phyloP scores from a whole-genome alignment of 345 rosid genomes.

The Theobroma cacao region DNA sequence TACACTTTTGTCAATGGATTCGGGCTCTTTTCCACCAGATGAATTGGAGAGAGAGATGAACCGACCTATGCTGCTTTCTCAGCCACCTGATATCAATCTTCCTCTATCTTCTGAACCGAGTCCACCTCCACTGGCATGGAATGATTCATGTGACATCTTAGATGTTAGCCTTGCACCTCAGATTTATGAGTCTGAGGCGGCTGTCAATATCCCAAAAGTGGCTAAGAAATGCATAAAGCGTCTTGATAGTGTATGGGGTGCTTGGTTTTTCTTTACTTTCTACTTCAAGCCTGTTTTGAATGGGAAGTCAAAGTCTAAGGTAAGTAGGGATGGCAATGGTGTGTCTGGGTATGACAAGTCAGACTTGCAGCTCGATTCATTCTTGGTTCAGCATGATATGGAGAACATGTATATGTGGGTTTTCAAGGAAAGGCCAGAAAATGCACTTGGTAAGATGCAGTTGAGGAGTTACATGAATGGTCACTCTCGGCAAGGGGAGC shows the following conservation, averaged over 20 bases:
- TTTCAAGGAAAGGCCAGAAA: slow-evolving; percentile 94
- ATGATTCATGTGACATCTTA: slow-evolving; percentile 68
- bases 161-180: slow-evolving; percentile 85
- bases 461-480: slow-evolving; percentile 97
- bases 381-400: slow-evolving; percentile 97
- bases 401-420: slow-evolving; percentile 99
- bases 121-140: slow-evolving; percentile 70
- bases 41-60: slow-evolving; percentile 90
- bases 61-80: slow-evolving; percentile 65
- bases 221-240: slow-evolving; percentile 48
- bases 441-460: slow-evolving; percentile 99
- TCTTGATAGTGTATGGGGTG: slow-evolving; percentile 91
- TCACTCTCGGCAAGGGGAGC: slow-evolving; percentile 96
- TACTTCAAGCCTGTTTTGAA: slow-evolving; percentile 86
- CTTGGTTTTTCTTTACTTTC: slow-evolving; percentile 97
- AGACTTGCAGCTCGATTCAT: slow-evolving; percentile 80
- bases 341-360: slow-evolving; percentile 82
- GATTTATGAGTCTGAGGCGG: slow-evolving; percentile 66
- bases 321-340: slow-evolving; percentile 64
- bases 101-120: slow-evolving; percentile 88
- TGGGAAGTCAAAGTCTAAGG: slow-evolving; percentile 84
- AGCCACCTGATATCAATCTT: slow-evolving; percentile 92
- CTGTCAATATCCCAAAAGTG: slow-evolving; percentile 61
- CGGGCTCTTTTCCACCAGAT: slow-evolving; percentile 80
- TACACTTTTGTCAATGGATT: slow-evolving; percentile 92